phyloP scores from a whole-genome alignment of 2,329 filamentous ascomycete species.

The Aspergillus texensis region DNA sequence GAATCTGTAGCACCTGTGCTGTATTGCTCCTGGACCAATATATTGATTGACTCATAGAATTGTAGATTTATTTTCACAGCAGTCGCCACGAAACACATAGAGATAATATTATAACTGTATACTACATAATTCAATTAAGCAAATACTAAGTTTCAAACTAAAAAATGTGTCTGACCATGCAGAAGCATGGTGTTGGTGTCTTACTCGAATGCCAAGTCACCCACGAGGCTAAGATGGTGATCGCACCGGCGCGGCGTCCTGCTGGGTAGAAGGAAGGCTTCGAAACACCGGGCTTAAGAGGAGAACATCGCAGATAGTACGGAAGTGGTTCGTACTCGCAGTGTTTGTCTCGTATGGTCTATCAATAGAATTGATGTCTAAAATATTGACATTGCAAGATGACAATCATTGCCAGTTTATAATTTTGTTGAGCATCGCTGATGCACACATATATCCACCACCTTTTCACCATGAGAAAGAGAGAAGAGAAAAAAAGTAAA shows the following conservation, averaged over 20 bases:
- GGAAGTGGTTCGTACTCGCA: neutral
- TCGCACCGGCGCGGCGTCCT: neutral
- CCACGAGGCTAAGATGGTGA: neutral
- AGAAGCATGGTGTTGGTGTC: neutral
- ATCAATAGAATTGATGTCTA: too few species aligned
- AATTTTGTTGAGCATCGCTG: neutral
- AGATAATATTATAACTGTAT: neutral
- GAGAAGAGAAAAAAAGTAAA: neutral
- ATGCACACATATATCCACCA: neutral
- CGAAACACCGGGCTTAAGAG: neutral
- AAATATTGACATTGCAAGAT: too few species aligned
- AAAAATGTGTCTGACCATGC: neutral
- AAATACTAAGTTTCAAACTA: neutral
- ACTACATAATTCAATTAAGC: neutral
- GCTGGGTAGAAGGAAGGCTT: neutral
- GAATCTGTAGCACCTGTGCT: neutral
- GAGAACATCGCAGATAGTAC: neutral
- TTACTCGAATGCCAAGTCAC: neutral
- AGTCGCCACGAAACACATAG: neutral
- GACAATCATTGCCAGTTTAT: neutral
- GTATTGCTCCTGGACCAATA: neutral
- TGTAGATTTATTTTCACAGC: neutral
- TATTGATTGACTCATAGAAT: neutral
- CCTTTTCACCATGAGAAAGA: neutral
- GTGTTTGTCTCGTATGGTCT: neutral